phyloP scores from a whole-genome alignment of 345 rosid species.

The Diplotaxis tenuifolia region DNA sequence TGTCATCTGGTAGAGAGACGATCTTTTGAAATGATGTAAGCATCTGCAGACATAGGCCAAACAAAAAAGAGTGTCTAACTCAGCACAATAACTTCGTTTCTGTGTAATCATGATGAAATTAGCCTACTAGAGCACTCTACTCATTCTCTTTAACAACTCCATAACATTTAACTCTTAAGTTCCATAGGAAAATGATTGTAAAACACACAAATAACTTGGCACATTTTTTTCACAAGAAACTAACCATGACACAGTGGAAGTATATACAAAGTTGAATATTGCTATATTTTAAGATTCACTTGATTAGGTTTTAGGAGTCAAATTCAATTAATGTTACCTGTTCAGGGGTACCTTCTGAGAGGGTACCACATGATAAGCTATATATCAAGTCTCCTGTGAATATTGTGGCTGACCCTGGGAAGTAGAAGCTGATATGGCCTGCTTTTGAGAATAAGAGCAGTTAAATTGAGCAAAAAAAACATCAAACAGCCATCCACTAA shows the following conservation, averaged over 20 bases:
- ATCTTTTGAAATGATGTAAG: constrained; percentile 73
- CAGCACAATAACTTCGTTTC: background rate
- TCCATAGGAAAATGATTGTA: too few species aligned
- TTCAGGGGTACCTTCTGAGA: constrained; percentile 86
- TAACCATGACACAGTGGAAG: too few species aligned
- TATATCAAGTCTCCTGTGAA: constrained; percentile 91
- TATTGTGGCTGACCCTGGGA: constrained; percentile 80
- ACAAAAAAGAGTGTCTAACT: background rate
- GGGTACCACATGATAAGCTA: constrained; percentile 97
- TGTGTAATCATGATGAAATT: background rate
- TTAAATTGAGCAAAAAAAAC: constrained; percentile 1
- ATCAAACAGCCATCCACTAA: background rate
- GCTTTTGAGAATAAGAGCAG: constrained; percentile 31
- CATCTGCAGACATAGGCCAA: constrained; percentile 60
- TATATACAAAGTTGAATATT: too few species aligned
- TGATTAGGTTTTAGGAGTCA: too few species aligned
- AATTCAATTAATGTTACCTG: constrained; percentile 49
- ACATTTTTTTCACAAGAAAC: too few species aligned
- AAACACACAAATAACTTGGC: too few species aligned
- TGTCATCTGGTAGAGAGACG: constrained; percentile 76
- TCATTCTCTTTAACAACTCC: too few species aligned
- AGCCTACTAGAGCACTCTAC: too few species aligned
- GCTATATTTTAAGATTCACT: too few species aligned
- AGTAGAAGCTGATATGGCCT: constrained; percentile 97
- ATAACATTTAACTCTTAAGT: too few species aligned